Conservation (phyloP, 768 basidiomycete genomes). For the Harrya chromipes region DNA sequence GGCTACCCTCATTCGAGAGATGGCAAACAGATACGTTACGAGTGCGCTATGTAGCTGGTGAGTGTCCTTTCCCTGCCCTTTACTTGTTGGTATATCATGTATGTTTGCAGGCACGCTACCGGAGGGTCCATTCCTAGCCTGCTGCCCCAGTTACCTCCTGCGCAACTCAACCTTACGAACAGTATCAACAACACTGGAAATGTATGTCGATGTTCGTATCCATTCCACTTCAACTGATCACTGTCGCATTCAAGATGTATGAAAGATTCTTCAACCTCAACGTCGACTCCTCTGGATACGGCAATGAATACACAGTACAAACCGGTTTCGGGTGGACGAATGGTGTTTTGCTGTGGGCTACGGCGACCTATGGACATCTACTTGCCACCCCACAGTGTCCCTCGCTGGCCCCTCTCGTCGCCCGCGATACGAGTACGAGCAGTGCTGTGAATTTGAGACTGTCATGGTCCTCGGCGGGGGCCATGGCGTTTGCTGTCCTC, state of each 20-base stretch:
- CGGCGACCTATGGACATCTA: conserved; percentile 58
- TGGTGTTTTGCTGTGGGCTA: conserved; percentile 73
- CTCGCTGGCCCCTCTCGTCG: conserved; percentile 22
- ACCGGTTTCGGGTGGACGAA: conserved; percentile 90
- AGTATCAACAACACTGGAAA: conserved; percentile 70
- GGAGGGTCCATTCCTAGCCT: conserved; percentile 81
- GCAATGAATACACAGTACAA: conserved; percentile 89
- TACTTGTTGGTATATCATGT: background rate
- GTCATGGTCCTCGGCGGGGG: no score
- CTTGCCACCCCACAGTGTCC: conserved; percentile 68
- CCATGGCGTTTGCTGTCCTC: no score
- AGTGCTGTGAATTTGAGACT: no score
- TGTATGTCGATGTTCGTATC: conserved; percentile 40
- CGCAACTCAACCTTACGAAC: conserved; percentile 65
- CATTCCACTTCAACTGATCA: background rate
- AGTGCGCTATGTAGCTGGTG: conserved; percentile 90
- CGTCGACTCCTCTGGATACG: conserved; percentile 72
- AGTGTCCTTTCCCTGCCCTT: conserved; percentile 11
- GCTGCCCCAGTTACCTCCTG: conserved; percentile 64
- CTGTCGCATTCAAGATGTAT: conserved; percentile 58
- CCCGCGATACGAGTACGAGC: no score
- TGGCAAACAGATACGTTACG: conserved; percentile 83
- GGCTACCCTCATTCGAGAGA: conserved; percentile 56
- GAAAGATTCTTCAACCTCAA: conserved; percentile 83
- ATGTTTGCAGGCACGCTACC: conserved; percentile 64